Percentiles rank a stretch among this genome's conserved stretches.
These are phyloP conservation scores for Phaffia australis DNA, from an alignment of 768 basidiomycete species.

Conservation along the genomic window DNA sequence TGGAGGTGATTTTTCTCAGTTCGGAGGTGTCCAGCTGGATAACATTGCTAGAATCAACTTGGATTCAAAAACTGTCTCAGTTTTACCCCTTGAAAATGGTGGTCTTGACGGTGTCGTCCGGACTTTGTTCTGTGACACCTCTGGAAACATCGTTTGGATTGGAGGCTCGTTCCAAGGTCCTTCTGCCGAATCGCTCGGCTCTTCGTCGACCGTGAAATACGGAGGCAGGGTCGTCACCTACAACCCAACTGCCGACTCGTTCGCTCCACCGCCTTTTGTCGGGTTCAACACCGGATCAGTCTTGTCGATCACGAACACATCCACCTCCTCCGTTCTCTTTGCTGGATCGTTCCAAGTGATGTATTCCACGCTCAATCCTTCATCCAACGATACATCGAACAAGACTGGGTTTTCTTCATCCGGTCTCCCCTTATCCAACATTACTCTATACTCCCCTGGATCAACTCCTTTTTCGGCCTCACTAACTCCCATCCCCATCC, in stretches of 20 bases:
- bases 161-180: constrained; percentile 44
- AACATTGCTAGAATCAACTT: constrained; percentile 71
- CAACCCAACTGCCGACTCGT: constrained; percentile 40
- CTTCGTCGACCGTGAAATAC: constrained; percentile 31
- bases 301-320: constrained; percentile 56
- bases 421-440: constrained; percentile 34
- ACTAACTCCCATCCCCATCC: constrained; percentile 66
- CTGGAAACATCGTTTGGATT: constrained; percentile 57
- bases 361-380: constrained; percentile 43
- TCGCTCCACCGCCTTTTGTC: constrained; percentile 68
- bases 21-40: constrained; percentile 49
- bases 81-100: constrained; percentile 45
- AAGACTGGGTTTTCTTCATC: constrained; percentile 50
- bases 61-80: constrained; percentile 48
- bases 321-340: constrained; percentile 67
- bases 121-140: constrained; percentile 62
- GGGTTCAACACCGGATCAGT: constrained; percentile 65
- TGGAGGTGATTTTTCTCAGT: constrained; percentile 69
- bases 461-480: constrained; percentile 82
- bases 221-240: constrained; percentile 37
- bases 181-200: constrained; percentile 23
- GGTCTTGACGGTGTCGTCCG: constrained; percentile 68
- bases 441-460: constrained; percentile 67
- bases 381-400: constrained; percentile 42
- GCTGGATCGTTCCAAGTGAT: constrained; percentile 74